These are phyloP conservation scores for Colletotrichum chlorophyti DNA, from an alignment of 2,329 filamentous ascomycete genomes.

Conservation along the genomic window DNA sequence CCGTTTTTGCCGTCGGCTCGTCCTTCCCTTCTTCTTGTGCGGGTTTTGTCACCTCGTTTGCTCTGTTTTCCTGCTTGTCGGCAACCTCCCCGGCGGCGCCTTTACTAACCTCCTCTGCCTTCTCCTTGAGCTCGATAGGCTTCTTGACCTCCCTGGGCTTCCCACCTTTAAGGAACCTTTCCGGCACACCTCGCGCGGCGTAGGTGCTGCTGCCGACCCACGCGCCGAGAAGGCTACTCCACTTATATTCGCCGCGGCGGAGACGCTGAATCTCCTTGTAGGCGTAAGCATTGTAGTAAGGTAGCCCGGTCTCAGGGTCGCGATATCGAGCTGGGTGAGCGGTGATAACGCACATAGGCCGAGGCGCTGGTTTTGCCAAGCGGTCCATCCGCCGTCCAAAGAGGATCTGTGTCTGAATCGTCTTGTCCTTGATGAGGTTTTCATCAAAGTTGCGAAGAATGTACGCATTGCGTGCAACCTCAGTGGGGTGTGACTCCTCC, in stretches of 20 bases:
- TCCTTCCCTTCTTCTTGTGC: not conserved
- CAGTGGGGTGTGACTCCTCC: slow-evolving; percentile 32
- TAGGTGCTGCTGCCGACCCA: slow-evolving; percentile 76
- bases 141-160: slow-evolving; percentile 34
- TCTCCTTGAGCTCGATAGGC: slow-evolving; percentile 10
- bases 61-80: slow-evolving; percentile 24
- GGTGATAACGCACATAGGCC: slow-evolving; percentile 79
- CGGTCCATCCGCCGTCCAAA: slow-evolving; percentile 64
- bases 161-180: slow-evolving; percentile 65
- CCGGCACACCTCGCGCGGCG: slow-evolving; percentile 80
- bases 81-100: slow-evolving; percentile 28
- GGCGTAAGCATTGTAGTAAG: slow-evolving; percentile 80
- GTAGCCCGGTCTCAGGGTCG: slow-evolving; percentile 83
- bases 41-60: slow-evolving; percentile 21
- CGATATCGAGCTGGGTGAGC: slow-evolving; percentile 81
- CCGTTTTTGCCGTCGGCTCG: not conserved
- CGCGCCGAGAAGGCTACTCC: slow-evolving; percentile 81
- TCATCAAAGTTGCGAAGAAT: slow-evolving; percentile 67
- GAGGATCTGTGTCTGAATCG: slow-evolving; percentile 63
- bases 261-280: slow-evolving; percentile 84
- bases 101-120: not conserved
- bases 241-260: slow-evolving; percentile 76
- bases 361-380: slow-evolving; percentile 58
- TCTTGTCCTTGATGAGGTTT: slow-evolving; percentile 60
- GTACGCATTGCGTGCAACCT: slow-evolving; percentile 63